phyloP scores from a whole-genome alignment of 2,329 filamentous ascomycete species.

The Penicillium thymicola region DNA sequence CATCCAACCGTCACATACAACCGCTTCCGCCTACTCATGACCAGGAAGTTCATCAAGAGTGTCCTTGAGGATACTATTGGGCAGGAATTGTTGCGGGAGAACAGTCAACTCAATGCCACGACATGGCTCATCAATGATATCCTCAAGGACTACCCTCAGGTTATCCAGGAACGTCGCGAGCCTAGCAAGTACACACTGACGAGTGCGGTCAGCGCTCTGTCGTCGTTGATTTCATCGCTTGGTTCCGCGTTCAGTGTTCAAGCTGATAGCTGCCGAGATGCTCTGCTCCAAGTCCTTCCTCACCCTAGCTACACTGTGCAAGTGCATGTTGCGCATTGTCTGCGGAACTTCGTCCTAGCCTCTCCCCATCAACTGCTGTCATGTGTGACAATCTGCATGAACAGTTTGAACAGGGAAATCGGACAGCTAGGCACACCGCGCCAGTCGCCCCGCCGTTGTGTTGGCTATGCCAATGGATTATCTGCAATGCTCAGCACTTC shows the following conservation, averaged over 20 bases:
- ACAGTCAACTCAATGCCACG: constrained; percentile 78
- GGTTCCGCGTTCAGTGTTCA: constrained; percentile 78
- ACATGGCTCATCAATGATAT: constrained; percentile 80
- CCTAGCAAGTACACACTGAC: constrained; percentile 84
- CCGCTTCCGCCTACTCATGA: constrained; percentile 80
- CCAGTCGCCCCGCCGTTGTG: constrained; percentile 76
- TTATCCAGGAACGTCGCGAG: constrained; percentile 79
- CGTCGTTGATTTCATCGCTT: constrained; percentile 72
- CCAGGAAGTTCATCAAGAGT: constrained; percentile 77
- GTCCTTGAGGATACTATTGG: constrained; percentile 82
- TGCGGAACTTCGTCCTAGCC: constrained; percentile 82
- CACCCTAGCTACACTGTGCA: constrained; percentile 97
- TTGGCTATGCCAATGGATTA: constrained; percentile 88
- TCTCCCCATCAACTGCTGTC: constrained; percentile 89
- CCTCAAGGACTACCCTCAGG: constrained; percentile 91
- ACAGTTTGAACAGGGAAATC: constrained; percentile 84
- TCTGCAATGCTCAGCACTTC: constrained; percentile 89
- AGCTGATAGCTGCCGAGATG: constrained; percentile 80
- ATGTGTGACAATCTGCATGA: constrained; percentile 93
- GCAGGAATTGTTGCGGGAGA: constrained; percentile 78
- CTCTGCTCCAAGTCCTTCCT: constrained; percentile 81
- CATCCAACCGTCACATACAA: constrained; percentile 74
- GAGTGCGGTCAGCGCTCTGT: constrained; percentile 72
- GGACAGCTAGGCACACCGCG: constrained; percentile 70
- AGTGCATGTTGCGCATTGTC: constrained; percentile 78